Evolutionary conservation across 495 filamentous ascomycete species (phyloP), one percentile per base, ranked within the genome.

Genomic region (Sphaerosporella brunnea): DNA sequence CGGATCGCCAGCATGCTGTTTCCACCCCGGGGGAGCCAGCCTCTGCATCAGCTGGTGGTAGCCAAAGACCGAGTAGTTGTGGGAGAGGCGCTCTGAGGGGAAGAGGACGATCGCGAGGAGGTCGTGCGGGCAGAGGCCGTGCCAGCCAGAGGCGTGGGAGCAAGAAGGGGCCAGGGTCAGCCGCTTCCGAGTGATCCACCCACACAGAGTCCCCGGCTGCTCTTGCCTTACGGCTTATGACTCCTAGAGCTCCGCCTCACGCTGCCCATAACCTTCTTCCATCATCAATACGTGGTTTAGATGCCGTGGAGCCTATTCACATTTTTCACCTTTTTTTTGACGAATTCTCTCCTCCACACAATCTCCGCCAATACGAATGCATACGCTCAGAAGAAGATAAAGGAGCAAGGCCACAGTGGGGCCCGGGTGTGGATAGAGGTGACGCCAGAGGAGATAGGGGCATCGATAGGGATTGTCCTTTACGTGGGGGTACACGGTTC

Each of bases 381-480:
- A 4, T 36, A 54, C 41, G 49, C 51, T 4, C 26, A 28, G 21
- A 8, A 26, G 1, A 45, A 42, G 8, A 15, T 5, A 21, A 15
- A 16, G n/a, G n/a, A 8, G 8, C 11, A 45, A 21, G 23, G 3
- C 0, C 2, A 1, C 11, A 42, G 40, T 32, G 9, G 13, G 16
- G 34, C 13, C 21, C 23, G 36, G n/a, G 11, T 24, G 23, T 49
- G 47, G 48, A 21, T 36, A 36, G 13, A 35, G 23, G 38, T 41
- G 4, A 40, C 24, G n/a, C 4, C 11, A 9, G 20, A 24, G 7
- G 45, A 51, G 13, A 8, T 55, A 8, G 41, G 51, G 20, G 23
- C 15, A 18, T 55, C 44, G 52, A 15, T 55, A 35, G 44, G 52
- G 13, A 30, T 55, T 11, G 47, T 52, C 15, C 36, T 55, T 15